Evolutionary conservation across 106 monocot genomes (phyloP), one percentile per base, ranked within the genome.

Genomic region (Hemerocallis citrina): DNA sequence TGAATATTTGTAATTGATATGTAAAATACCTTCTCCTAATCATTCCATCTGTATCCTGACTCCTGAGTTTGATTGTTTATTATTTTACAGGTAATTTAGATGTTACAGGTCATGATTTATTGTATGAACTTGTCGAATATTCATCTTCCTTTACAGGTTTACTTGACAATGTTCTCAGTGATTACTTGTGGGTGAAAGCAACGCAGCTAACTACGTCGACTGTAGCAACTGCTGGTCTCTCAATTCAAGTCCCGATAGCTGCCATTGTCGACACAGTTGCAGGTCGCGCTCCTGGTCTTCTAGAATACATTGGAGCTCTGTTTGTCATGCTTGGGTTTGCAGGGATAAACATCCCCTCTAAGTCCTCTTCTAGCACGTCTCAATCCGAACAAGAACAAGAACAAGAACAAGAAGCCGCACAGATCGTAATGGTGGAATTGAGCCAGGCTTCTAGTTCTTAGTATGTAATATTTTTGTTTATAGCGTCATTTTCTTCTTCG

Each of bases 151-250:
- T n/a, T 57, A 11, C 72, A 94, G 93, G 93, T 64, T 62, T 94
- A 24, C 55, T 94, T 48, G 93, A 94, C 51, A 94, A 94, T 68
- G 89, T 94, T 0, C 46, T 94, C 25, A 89, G 93, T 27, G 93
- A 94, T 50, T 94, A 94, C 64, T 73, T 94, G 39, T 89, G 85
- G 93, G 93, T 82, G 21, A 89, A 89, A 58, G 93, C 93, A 7
- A 77, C 89, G 19, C 77, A 69, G 38, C 66, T 94, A 49, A 94
- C 93, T 5, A 83, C 85, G 56, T 83, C 93, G 13, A 94, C 93
- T 51, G 93, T 89, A 16, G 93, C 93, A 14, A 94, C 93, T 6
- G 93, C 93, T 41, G 93, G 93, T 62, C 82, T 94, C 31, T 83
- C 93, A 17, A 82, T 94, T 60, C 93, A 94, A 57, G 89, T 94